A percentile compares a stretch with the other conserved stretches of the same genome.
phyloP scores from a whole-genome alignment of 1,284 basidiomycete genomes.

The Hemileia vastatrix region DNA sequence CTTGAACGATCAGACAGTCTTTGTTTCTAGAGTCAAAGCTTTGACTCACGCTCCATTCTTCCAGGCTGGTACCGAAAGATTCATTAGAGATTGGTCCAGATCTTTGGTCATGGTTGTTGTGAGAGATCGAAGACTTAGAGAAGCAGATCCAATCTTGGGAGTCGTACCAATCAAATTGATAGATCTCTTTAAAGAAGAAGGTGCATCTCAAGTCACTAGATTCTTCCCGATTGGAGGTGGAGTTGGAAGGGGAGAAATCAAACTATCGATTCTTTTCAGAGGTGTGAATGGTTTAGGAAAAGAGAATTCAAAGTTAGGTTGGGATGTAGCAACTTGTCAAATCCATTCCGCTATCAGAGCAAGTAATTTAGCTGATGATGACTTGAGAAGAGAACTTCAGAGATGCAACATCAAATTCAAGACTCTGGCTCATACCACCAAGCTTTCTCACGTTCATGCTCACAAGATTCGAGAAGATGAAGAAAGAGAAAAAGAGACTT shows the following conservation, averaged over 20 bases:
- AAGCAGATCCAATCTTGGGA: constrained; percentile 35
- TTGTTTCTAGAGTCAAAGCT: constrained; percentile 47
- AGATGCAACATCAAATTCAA: neutral
- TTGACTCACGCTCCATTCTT: constrained; percentile 47
- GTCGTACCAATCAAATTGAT: constrained; percentile 32
- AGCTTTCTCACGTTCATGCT: neutral
- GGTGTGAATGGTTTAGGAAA: constrained; percentile 23
- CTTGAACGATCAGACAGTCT: constrained; percentile 48
- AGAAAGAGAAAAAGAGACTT: neutral
- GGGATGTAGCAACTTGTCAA: constrained; percentile 29
- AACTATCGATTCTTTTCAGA: constrained; percentile 29
- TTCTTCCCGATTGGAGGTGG: constrained; percentile 33
- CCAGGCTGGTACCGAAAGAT: constrained; percentile 49
- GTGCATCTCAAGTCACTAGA: constrained; percentile 30
- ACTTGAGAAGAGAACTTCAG: neutral
- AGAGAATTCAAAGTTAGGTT: constrained; percentile 26
- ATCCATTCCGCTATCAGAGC: constrained; percentile 26
- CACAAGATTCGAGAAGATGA: neutral
- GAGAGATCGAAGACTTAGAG: constrained; percentile 46
- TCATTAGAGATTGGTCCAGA: constrained; percentile 48
- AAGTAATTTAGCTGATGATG: constrained; percentile 27
- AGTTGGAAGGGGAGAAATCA: constrained; percentile 27
- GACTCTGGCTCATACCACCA: neutral
- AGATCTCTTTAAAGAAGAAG: constrained; percentile 25
- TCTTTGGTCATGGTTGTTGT: constrained; percentile 47